Percentiles rank a stretch among this genome's conserved stretches.
Evolutionary conservation across 345 rosid species (phyloP).

Genomic region (Physaria fendleri): DNA sequence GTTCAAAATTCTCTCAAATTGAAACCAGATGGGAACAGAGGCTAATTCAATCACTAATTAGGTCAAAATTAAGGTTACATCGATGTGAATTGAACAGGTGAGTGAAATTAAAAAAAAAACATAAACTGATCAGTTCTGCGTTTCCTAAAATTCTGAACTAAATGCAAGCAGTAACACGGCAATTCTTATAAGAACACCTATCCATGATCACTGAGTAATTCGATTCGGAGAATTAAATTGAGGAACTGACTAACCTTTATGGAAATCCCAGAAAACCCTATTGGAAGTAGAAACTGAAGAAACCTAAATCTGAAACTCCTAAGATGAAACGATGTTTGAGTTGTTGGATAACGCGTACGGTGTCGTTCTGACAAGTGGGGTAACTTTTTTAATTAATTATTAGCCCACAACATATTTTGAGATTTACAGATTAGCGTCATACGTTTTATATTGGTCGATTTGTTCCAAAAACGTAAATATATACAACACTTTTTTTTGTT

Average conservation of each 20-base stretch:
- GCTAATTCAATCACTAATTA: not conserved
- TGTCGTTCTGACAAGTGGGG: not conserved
- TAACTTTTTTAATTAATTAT: not conserved
- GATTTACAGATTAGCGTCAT: not conserved
- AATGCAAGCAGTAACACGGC: not conserved
- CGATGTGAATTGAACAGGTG: not conserved
- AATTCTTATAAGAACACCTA: not conserved
- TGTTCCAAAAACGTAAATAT: not conserved
- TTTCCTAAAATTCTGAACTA: too few species aligned
- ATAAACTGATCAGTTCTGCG: too few species aligned
- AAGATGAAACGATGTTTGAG: not conserved
- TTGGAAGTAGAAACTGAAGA: not conserved
- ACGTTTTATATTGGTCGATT: not conserved
- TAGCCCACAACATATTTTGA: not conserved
- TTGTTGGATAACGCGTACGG: not conserved
- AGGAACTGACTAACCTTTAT: constrained; percentile 10
- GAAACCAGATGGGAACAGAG: not conserved
- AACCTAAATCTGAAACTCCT: not conserved
- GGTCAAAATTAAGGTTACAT: not conserved
- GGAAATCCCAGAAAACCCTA: constrained; percentile 17
- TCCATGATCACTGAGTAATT: not conserved
- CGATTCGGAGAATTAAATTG: not conserved
- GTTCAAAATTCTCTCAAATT: not conserved
- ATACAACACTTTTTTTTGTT: not conserved
- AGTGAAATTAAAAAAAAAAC: too few species aligned